These are phyloP conservation scores for Neobulgaria alba DNA, from an alignment of 2,329 filamentous ascomycete genomes.

Conservation along the genomic window DNA sequence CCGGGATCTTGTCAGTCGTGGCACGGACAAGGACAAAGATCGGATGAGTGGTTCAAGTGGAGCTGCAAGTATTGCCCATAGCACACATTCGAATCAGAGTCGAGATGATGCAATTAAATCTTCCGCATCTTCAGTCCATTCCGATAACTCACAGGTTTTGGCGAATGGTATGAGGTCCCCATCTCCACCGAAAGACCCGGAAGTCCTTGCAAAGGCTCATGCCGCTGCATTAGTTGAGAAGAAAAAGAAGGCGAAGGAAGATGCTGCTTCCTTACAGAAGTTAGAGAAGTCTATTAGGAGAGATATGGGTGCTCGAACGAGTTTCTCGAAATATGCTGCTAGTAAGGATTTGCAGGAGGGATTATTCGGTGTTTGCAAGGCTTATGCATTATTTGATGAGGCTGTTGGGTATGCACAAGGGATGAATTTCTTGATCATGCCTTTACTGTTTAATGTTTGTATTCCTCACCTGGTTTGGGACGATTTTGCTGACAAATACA, in stretches of 20 bases:
- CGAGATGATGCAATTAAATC: constrained; percentile 59
- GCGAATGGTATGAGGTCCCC: constrained; percentile 45
- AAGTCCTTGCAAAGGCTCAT: constrained; percentile 58
- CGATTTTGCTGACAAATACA: constrained; percentile 30
- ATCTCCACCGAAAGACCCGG: constrained; percentile 51
- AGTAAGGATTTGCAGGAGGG: constrained; percentile 87
- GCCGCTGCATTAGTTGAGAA: constrained; percentile 56
- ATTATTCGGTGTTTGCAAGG: constrained; percentile 92
- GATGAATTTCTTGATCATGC: constrained; percentile 98
- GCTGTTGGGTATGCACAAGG: constrained; percentile 94
- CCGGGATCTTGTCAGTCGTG: constrained; percentile 67
- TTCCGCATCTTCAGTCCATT: constrained; percentile 78
- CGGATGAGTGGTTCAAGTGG: constrained; percentile 37
- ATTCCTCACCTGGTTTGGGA: neutral
- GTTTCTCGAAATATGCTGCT: constrained; percentile 92
- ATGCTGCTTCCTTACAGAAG: constrained; percentile 63
- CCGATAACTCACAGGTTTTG: constrained; percentile 59
- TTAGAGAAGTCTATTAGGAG: constrained; percentile 87
- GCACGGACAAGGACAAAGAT: constrained; percentile 69
- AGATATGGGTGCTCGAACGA: constrained; percentile 85
- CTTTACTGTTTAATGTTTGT: constrained; percentile 81
- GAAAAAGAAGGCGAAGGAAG: constrained; percentile 72
- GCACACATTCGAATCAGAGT: constrained; percentile 43
- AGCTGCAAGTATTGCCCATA: constrained; percentile 37
- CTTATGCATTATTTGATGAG: constrained; percentile 92